Percentiles rank a stretch among this genome's conserved stretches.
Conservation (phyloP, 345 rosid species). For the Stellera chamaejasme region DNA sequence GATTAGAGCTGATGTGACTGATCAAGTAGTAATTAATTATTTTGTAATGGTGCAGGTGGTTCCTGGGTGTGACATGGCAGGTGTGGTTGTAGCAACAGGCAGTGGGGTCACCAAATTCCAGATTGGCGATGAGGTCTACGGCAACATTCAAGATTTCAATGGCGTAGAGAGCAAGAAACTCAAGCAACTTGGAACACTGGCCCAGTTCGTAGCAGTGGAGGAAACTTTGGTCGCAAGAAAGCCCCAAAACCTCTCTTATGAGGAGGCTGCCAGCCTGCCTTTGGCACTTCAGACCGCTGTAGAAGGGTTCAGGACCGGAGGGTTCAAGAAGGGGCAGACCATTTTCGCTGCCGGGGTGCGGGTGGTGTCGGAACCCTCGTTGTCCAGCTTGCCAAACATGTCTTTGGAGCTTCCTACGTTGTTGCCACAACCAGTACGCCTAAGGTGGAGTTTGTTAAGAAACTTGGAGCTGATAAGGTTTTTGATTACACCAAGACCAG, state of each 20-base stretch:
- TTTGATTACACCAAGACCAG: conserved; percentile 26
- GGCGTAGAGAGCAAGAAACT: conserved; percentile 9
- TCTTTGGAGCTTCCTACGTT: conserved; percentile 33
- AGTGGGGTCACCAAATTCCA: conserved; percentile 19
- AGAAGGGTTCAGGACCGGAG: conserved; percentile 30
- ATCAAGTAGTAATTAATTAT: no score
- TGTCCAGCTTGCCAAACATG: conserved; percentile 33
- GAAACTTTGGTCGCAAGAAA: conserved; percentile 31
- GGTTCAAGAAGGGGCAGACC: conserved; percentile 24
- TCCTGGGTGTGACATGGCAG: conserved; percentile 50
- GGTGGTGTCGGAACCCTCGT: conserved; percentile 42
- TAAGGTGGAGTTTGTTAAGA: conserved; percentile 32
- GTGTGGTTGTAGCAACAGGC: conserved; percentile 32
- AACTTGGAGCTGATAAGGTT: conserved; percentile 33
- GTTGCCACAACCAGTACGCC: conserved; percentile 36
- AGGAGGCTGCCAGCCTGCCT: conserved; percentile 48
- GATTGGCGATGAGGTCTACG: conserved; percentile 34
- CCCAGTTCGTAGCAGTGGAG: conserved; percentile 34
- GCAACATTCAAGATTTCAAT: conserved; percentile 39
- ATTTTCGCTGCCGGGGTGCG: conserved; percentile 39
- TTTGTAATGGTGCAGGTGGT: conserved; percentile 21
- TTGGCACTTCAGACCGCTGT: conserved; percentile 41
- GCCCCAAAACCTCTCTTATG: conserved; percentile 32
- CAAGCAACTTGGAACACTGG: conserved; percentile 44
- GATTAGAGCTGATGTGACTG: no score